phyloP scores from a whole-genome alignment of 1,284 basidiomycete genomes.

The Stygiomarasmius scandens region DNA sequence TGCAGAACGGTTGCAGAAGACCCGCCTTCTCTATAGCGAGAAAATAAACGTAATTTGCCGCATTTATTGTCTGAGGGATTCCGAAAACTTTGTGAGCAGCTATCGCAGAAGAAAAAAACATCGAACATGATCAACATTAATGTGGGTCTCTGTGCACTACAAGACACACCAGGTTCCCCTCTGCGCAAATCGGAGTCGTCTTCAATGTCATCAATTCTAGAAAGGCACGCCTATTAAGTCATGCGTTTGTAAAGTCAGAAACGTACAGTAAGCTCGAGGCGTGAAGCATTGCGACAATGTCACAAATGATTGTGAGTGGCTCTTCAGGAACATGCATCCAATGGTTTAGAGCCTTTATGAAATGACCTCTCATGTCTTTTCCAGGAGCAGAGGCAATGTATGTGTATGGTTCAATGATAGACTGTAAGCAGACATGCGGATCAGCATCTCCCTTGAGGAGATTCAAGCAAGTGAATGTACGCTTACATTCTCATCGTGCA shows the following conservation, averaged over 20 bases:
- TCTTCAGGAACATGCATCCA: conserved; percentile 87
- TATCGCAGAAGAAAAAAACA: no score
- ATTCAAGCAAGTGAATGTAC: no score
- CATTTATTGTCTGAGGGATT: conserved; percentile 94
- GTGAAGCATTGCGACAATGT: conserved; percentile 91
- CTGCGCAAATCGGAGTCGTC: conserved; percentile 90
- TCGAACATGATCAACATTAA: no score
- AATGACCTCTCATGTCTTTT: conserved; percentile 88
- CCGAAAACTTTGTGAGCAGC: conserved; percentile 96
- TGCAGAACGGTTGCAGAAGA: conserved; percentile 37
- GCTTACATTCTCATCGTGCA: no score
- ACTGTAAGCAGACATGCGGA: no score
- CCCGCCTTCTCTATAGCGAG: conserved; percentile 80
- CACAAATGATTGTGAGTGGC: conserved; percentile 75
- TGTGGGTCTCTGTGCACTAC: conserved; percentile 20
- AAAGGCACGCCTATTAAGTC: neutral
- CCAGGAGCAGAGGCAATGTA: conserved; percentile 90
- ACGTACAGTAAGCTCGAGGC: conserved; percentile 89
- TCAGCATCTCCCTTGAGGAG: no score
- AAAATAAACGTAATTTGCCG: conserved; percentile 96
- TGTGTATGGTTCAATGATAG: conserved; percentile 85
- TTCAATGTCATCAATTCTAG: conserved; percentile 95
- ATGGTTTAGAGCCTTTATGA: conserved; percentile 92
- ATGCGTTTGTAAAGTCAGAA: neutral
- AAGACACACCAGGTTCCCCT: conserved; percentile 70